Evolutionary conservation across 805 yeast genomes (phyloP).

Genomic region (Candida andamanensis): DNA sequence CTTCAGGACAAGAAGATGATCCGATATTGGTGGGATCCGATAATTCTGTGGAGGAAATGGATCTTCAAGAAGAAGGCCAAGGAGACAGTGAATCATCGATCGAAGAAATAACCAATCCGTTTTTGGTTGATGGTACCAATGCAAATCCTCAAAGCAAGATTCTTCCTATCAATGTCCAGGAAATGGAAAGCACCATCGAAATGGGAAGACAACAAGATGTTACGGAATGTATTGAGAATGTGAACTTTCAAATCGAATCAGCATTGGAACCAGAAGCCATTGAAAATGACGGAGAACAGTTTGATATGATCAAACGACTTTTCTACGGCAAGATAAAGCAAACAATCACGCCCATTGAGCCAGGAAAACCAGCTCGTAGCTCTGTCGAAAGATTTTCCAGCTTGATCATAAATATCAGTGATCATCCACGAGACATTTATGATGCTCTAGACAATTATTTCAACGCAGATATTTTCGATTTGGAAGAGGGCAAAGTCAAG

Average conservation of each 20-base stretch:
- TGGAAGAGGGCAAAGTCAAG: slow-evolving; percentile 70
- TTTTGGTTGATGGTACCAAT: background rate
- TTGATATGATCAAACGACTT: slow-evolving; percentile 70
- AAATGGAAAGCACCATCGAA: slow-evolving; percentile 69
- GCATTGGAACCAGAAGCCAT: slow-evolving; percentile 64
- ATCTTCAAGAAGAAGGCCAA: background rate
- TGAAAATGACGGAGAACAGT: slow-evolving; percentile 71
- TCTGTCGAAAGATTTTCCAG: slow-evolving; percentile 71
- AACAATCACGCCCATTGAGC: slow-evolving; percentile 50
- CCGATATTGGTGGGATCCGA: slow-evolving; percentile 13
- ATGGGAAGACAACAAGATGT: slow-evolving; percentile 95
- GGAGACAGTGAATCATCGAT: slow-evolving; percentile 1
- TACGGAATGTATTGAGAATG: slow-evolving; percentile 94
- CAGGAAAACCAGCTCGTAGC: slow-evolving; percentile 23
- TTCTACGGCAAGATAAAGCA: slow-evolving; percentile 88
- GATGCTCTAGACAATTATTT: slow-evolving; percentile 87
- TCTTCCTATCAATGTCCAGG: slow-evolving; percentile 48
- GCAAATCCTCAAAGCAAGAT: slow-evolving; percentile 12
- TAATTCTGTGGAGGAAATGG: slow-evolving; percentile 1
- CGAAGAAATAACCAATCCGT: slow-evolving; percentile 3
- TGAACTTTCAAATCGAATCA: slow-evolving; percentile 83
- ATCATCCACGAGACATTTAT: slow-evolving; percentile 82
- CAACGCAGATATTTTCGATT: slow-evolving; percentile 61
- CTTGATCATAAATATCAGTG: slow-evolving; percentile 78
- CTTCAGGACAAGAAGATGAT: slow-evolving; percentile 4